A percentile compares a stretch with the other conserved stretches of the same genome.
Evolutionary conservation across 2,329 filamentous ascomycete species (phyloP).

Genomic region (Fusarium sp.): DNA sequence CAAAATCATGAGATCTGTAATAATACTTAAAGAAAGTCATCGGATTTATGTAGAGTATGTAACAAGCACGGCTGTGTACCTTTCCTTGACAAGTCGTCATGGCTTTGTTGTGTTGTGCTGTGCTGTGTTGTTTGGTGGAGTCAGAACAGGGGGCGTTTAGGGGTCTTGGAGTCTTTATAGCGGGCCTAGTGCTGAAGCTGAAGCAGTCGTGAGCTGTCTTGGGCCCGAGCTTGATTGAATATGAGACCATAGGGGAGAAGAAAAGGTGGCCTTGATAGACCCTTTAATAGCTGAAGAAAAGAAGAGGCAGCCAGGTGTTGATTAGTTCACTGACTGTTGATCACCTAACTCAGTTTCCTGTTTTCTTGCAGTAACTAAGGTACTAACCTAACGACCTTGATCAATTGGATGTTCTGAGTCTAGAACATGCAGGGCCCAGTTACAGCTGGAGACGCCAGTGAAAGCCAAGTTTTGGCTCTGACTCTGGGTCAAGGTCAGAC

Average conservation of each 20-base stretch:
- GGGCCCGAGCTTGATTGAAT: conserved; percentile 2
- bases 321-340: not conserved
- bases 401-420: not conserved
- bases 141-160: not conserved
- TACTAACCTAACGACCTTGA: not conserved
- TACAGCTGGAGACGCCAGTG: conserved; percentile 5
- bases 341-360: not conserved
- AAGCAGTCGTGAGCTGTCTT: conserved; percentile 18
- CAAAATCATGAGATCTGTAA: not conserved
- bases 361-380: not conserved
- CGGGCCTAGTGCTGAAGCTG: conserved; percentile 17
- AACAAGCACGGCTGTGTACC: not conserved
- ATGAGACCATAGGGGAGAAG: not conserved
- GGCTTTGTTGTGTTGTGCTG: not conserved
- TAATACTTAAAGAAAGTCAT: not conserved
- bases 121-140: conserved; percentile 21
- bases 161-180: conserved; percentile 8
- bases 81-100: conserved; percentile 7
- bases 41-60: not conserved
- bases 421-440: conserved; percentile 33
- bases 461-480: conserved; percentile 2
- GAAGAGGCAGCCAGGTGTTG: not conserved
- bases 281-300: not conserved
- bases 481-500: not conserved
- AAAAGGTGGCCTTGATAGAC: not conserved